phyloP scores from a whole-genome alignment of 805 yeast genomes.

The Candida piceae region DNA sequence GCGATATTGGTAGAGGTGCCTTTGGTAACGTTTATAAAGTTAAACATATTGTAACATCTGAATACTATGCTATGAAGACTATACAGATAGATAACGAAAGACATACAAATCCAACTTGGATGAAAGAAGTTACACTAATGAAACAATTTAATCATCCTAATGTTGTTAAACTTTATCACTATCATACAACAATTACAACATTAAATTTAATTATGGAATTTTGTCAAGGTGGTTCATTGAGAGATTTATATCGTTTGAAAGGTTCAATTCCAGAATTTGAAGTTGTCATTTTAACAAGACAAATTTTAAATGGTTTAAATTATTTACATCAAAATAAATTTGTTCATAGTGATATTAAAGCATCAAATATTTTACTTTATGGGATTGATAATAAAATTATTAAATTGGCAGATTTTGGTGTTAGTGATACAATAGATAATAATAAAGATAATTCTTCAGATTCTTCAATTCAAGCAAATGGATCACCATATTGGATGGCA shows the following conservation, averaged over 20 bases:
- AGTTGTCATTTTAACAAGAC: constrained; percentile 44
- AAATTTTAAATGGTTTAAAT: constrained; percentile 54
- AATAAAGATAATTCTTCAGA: constrained; percentile 2
- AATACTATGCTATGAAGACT: constrained; percentile 24
- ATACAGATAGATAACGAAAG: constrained; percentile 8
- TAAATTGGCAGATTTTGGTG: constrained; percentile 75
- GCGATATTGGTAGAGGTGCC: constrained; percentile 84
- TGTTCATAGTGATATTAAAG: constrained; percentile 73
- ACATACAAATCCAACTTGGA: constrained; percentile 24
- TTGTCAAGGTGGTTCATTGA: constrained; percentile 61
- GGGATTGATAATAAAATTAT: constrained; percentile 49
- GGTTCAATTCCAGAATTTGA: constrained; percentile 53
- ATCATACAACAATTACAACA: constrained; percentile 47
- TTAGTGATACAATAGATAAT: constrained; percentile 43
- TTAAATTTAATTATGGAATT: constrained; percentile 61
- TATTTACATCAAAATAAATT: constrained; percentile 70
- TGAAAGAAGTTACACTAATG: constrained; percentile 66
- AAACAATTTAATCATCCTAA: constrained; percentile 61
- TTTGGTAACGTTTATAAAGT: constrained; percentile 73
- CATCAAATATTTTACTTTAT: constrained; percentile 65
- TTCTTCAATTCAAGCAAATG: constrained; percentile 43
- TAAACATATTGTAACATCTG: constrained; percentile 5
- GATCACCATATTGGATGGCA: constrained; percentile 99
- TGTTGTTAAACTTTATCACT: constrained; percentile 65
- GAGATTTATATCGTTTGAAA: constrained; percentile 46